Conservation (phyloP, 2,329 filamentous ascomycete species). For the Aureobasidium subglaciale region DNA sequence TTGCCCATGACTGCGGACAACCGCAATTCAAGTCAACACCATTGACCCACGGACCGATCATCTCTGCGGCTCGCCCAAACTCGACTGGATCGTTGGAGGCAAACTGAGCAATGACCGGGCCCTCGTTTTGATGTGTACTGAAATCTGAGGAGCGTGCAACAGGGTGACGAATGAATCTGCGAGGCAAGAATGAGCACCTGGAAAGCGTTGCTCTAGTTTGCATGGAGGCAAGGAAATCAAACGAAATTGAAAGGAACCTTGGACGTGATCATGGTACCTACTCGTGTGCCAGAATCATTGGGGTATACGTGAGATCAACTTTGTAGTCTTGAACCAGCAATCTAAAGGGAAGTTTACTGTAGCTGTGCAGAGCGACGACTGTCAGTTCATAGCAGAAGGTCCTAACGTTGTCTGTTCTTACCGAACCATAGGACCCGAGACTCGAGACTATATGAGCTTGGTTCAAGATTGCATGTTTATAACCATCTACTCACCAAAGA, state of each 20-base stretch:
- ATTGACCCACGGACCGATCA: constrained; percentile 55
- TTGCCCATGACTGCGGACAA: constrained; percentile 67
- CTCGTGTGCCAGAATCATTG: constrained; percentile 49
- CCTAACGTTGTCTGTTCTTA: constrained; percentile 23
- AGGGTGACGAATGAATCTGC: constrained; percentile 24
- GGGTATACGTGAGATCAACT: constrained; percentile 62
- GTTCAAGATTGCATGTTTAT: neutral
- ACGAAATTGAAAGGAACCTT: neutral
- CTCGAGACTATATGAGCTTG: constrained; percentile 19
- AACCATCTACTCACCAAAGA: constrained; percentile 37
- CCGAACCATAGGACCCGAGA: constrained; percentile 62
- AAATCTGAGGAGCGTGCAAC: constrained; percentile 51
- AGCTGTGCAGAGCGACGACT: constrained; percentile 18
- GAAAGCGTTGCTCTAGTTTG: too few species aligned
- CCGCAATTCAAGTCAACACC: constrained; percentile 68
- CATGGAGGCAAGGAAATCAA: neutral
- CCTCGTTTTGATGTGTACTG: constrained; percentile 45
- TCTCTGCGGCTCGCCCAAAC: constrained; percentile 54
- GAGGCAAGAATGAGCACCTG: too few species aligned
- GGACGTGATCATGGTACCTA: constrained; percentile 13
- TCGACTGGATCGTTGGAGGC: constrained; percentile 56
- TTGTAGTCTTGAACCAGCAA: constrained; percentile 59
- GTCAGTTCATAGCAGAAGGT: neutral
- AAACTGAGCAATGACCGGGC: constrained; percentile 61
- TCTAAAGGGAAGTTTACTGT: constrained; percentile 56